Evolutionary conservation across 768 basidiomycete species (phyloP), one percentile per base, ranked within the genome.

Genomic region (Solioccasus polychromus): DNA sequence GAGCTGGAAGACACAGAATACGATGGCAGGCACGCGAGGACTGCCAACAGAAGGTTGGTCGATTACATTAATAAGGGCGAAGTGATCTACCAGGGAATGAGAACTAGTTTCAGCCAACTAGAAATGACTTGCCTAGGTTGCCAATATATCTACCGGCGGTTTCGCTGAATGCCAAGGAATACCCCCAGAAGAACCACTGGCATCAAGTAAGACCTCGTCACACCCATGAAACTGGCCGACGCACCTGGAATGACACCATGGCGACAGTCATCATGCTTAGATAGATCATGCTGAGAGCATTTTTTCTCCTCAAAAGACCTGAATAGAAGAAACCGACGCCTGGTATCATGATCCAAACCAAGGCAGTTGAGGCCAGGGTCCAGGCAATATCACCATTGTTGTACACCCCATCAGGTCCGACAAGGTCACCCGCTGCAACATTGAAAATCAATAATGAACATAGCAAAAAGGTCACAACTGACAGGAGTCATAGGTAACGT

Each of bases 121-220:
- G n/a, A 29, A 23, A 17, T 6, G 3, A 70, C 83, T 40, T 50
- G 85, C 88, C 74, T 26, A 99, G 76, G 55, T 95, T 71, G 9
- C 95, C 95, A 50, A 99, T 95, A 66, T 76, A 98, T n/a, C 56
- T 51, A 50, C 68, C 72, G 5, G 75, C 90, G 1, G 76, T 80
- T 12, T 91, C 88, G 49, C 85, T 87, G 71, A 98, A 98, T 0
- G 94, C 80, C 19, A 98, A 73, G 2, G 92, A 93, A 70, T 78
- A 97, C 2, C 94, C 94, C 94, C 94, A 96, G 76, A 95, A 93
- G 74, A 92, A 93, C 92, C 92, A 94, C 85, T 92, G 51, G 14
- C 48, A 49, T 25, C 8, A 30, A 5, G 19, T 59, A 17, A 54
- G 54, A 24, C 6, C 8, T 18, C 20, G 24, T 9, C 6, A 26